A percentile compares a stretch with the other conserved stretches of the same genome.
phyloP scores from a whole-genome alignment of 2,329 filamentous ascomycete genomes.

The Alternaria viburni region DNA sequence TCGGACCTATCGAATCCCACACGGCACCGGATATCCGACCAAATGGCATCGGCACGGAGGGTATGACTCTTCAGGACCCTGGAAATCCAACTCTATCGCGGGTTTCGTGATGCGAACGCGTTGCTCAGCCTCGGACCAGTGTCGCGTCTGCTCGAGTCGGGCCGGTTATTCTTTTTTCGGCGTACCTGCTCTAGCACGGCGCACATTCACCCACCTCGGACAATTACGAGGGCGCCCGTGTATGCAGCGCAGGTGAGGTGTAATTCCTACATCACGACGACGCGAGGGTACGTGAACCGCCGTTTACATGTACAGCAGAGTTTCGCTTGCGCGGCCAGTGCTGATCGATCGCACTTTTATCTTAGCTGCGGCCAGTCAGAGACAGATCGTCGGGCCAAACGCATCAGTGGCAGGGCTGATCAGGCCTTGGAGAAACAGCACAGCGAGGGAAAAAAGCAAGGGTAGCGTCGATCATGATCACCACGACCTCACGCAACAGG shows the following conservation, averaged over 20 bases:
- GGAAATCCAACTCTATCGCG: conserved; percentile 8
- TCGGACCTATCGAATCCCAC: neutral
- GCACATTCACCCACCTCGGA: neutral
- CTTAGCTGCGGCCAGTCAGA: conserved; percentile 31
- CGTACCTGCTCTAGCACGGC: neutral
- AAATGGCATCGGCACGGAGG: neutral
- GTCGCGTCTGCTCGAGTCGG: conserved; percentile 24
- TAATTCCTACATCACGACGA: neutral
- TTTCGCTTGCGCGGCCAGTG: conserved; percentile 21
- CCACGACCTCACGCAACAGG: conserved; percentile 19
- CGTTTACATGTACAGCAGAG: neutral
- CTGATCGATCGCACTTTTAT: conserved; percentile 28
- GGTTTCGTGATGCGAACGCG: conserved; percentile 14
- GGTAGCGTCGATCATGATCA: conserved; percentile 38
- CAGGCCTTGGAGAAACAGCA: conserved; percentile 42
- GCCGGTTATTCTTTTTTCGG: conserved; percentile 13
- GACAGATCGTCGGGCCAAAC: conserved; percentile 10
- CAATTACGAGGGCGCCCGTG: neutral
- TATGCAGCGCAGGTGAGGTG: neutral
- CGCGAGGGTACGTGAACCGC: conserved; percentile 10
- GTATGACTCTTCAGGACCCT: neutral
- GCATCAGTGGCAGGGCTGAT: conserved; percentile 44
- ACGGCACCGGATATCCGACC: neutral
- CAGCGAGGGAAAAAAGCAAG: conserved; percentile 33
- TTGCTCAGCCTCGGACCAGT: conserved; percentile 17